These are phyloP conservation scores for Rhizopogon roseolus DNA, from an alignment of 768 basidiomycete genomes.

Conservation along the genomic window DNA sequence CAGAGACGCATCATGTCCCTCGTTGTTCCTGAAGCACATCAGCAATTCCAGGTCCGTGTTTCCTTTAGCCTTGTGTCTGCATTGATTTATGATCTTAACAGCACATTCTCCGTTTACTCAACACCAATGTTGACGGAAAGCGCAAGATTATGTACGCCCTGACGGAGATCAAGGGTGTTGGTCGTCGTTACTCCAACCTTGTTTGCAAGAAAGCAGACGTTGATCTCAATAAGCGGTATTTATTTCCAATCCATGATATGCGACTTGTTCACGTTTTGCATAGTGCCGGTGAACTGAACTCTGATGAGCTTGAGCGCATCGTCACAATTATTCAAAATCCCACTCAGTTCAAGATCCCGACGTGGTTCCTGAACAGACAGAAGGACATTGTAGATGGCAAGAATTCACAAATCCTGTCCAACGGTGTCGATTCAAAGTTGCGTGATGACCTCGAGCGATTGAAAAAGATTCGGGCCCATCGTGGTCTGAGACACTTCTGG, in stretches of 20 bases:
- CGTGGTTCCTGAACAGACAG: constrained; percentile 99
- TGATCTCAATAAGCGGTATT: constrained; percentile 96
- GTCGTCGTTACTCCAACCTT: constrained; percentile 96
- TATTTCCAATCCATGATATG: constrained; percentile 4
- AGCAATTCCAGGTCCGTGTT: constrained; percentile 82
- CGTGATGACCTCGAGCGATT: constrained; percentile 97
- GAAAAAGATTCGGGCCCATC: constrained; percentile 98
- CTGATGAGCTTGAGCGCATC: constrained; percentile 97
- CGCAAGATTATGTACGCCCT: constrained; percentile 99
- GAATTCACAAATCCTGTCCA: constrained; percentile 92
- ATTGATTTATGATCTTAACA: constrained; percentile 25
- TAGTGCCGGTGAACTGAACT: constrained; percentile 99
- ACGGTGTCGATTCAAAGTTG: constrained; percentile 95
- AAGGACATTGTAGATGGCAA: constrained; percentile 98
- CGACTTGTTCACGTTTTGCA: constrained; percentile 3
- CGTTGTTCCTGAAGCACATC: constrained; percentile 91
- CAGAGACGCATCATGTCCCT: constrained; percentile 74
- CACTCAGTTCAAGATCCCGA: constrained; percentile 98
- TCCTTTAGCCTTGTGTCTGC: not conserved
- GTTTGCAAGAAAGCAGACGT: constrained; percentile 99
- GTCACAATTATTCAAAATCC: constrained; percentile 99
- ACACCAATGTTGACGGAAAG: constrained; percentile 99
- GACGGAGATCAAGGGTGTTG: constrained; percentile 99
- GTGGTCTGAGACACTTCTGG: constrained; percentile 90
- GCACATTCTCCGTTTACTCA: constrained; percentile 99